Base-by-base conservation (phyloP, 495 filamentous ascomycete genomes). In the Lepraria neglecta region DNA sequence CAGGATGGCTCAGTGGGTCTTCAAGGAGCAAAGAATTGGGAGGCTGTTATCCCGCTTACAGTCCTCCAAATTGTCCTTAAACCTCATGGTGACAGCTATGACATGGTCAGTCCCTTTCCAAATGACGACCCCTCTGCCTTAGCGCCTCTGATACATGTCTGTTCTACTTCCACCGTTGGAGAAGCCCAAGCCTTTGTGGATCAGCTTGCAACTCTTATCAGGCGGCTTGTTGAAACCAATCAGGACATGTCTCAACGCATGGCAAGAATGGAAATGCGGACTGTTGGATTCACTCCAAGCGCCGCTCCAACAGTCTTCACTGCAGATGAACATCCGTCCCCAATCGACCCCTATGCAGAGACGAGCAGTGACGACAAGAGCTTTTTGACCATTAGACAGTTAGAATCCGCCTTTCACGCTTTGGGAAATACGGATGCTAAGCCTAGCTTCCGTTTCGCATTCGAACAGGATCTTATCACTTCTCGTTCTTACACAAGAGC, bases 1-100 rank as follows among this genome's bases (percentile, higher is more conserved):
- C 21, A 27, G 42, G 46, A 50, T 61, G 27, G 31, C 67, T 19
- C 60, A 58, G 19, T 70, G 66, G 66, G 54, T 64, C 0, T 40
- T 51, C 42, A 60, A 58, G 46, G 66, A 68, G 43, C n/a, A 53
- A 0, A 46, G 44, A 15, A 51, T 68, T 44, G 38, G 15, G 11
- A 40, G 27, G 4, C 19, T 68, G 3, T 21, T 68, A 14, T 19
- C 19, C 21, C 59, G 66, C 11, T 27, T 70, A 7, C 65, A 63
- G 47, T n/a, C 46, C 11, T 63, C 64, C 9, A 68, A 66, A 35
- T 9, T 48, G 4, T 66, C 59, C 6, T 33, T 70, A 28, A 70
- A 55, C 43, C 55, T 64, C 12, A 66, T 70, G 42, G 28, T 70
- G 14, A 58, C 53, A 3, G 65, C 52, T 21, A 47, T 70, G 42